Percentiles rank a stretch among this genome's conserved stretches.
These are phyloP conservation scores for Colletotrichum lindemuthianum DNA, from an alignment of 2,329 filamentous ascomycete genomes.

Conservation along the genomic window DNA sequence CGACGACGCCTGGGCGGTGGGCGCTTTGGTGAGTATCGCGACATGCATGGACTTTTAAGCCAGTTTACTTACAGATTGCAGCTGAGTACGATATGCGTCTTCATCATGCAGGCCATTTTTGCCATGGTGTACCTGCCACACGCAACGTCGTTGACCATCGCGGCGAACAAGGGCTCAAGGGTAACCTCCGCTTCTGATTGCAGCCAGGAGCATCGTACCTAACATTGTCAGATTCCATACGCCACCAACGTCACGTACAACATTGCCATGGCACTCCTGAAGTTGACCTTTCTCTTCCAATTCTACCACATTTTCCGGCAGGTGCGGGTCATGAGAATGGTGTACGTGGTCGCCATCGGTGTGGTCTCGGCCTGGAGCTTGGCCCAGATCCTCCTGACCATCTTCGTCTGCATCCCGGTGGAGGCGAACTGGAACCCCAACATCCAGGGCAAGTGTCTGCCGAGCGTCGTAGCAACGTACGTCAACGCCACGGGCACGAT, in stretches of 20 bases:
- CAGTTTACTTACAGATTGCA: neutral
- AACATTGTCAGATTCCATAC: conserved; percentile 5
- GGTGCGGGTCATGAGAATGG: conserved; percentile 18
- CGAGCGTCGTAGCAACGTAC: conserved; percentile 1
- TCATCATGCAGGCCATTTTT: conserved; percentile 3
- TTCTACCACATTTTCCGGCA: conserved; percentile 21
- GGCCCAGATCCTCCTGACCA: conserved; percentile 2
- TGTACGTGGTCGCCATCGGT: conserved; percentile 19
- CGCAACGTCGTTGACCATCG: neutral
- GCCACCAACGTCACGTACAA: conserved; percentile 12
- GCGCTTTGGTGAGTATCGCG: conserved; percentile 3
- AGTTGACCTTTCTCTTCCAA: conserved; percentile 22
- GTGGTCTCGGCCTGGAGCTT: conserved; percentile 19
- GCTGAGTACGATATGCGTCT: conserved; percentile 1
- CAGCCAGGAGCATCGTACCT: neutral
- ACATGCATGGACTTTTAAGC: too few relatives aligned
- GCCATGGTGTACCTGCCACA: neutral
- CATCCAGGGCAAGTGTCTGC: neutral
- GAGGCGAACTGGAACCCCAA: conserved; percentile 18
- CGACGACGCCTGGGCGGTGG: conserved; percentile 13
- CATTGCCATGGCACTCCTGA: conserved; percentile 9
- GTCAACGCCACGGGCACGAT: conserved; percentile 16
- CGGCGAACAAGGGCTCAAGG: neutral
- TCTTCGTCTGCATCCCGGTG: conserved; percentile 18
- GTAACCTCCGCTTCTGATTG: neutral